Evolutionary conservation across 768 basidiomycete species (phyloP), one percentile per base, ranked within the genome.

Genomic region (Krasilnikovozyma curviuscula): DNA sequence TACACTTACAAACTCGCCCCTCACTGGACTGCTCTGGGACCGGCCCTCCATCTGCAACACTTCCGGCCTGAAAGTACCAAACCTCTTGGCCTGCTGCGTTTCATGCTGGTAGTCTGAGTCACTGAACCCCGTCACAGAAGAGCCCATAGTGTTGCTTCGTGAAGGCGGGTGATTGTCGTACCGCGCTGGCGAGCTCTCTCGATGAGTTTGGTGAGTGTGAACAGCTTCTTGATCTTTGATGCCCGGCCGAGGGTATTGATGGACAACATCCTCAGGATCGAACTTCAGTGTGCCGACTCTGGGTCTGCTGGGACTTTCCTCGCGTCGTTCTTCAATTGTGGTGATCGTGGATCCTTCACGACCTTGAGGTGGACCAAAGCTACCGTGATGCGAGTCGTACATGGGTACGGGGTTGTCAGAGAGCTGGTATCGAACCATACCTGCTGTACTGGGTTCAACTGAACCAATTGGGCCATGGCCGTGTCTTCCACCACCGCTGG

Each of bases 391-490:
- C 3, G 18, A 18, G 19, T 25, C 32, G 18, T 44, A 27, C 18
- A 29, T 13, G 10, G 40, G 43, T 13, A 45, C 29, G 42, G 45
- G 56, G 40, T 45, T 49, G 59, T 57, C 55, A 6, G 59, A 57
- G 16, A 59, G 56, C 35, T 27, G 67, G 21, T 52, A 52, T 0
- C 50, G 44, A 7, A 35, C 24, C 19, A 47, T 25, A 66, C 14
- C 69, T 71, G 52, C 70, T 77, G 42, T 72, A 69, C 0, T 78
- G 79, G 9, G 79, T 73, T 44, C 54, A 46, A 55, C 60, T 63
- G 33, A 59, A 39, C 42, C 57, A 59, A 65, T 21, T 29, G 46
- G 21, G 45, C 52, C 40, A 37, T 41, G 32, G 46, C 54, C 13
- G 48, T 42, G n/a, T 19, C 16, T 30, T 14, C n/a, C 35, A 6